Base-by-base conservation (phyloP, 805 yeast species). In the Metschnikowia similis region DNA sequence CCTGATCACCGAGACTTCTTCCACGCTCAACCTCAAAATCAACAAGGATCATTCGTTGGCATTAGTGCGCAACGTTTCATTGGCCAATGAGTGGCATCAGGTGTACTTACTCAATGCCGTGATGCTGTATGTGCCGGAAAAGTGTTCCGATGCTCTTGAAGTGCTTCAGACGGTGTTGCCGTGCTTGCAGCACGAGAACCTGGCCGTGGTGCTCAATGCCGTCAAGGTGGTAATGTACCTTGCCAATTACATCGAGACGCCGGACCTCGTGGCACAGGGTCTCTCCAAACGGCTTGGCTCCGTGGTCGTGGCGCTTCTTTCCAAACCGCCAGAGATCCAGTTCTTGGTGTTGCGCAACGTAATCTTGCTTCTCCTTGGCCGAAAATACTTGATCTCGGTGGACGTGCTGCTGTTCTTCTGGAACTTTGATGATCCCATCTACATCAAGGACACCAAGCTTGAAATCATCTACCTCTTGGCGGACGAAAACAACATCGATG, bases 391-490 rank as follows among this genome's bases (percentile, higher is more conserved):
- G 49, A 66, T 83, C 37, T 66, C 73, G 27, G 71, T 87, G 48
- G 94, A 87, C 54, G 89, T 88, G n/a, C 80, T 82, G 47, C 80
- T 82, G 69, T 89, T 91, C 62, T 90, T 89, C 66, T 85, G 94
- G 67, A 83, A 82, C 51, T 87, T 81, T 59, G 85, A 87, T 63
- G 97, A 91, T 64, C 94, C 96, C 1, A 81, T 87, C 21, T 92
- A 88, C 64, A 83, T 92, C 62, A 89, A 90, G 64, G 92, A 89
- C 59, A 87, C 97, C 5, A 92, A 92, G 61, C 71, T 92, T 41
- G 97, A 92, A 63, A 85, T 94, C 51, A 82, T 92, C 21, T 88
- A 87, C 58, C 71, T 89, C 35, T 70, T 92, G 42, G 95, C 97
- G 1, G 78, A 82, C 59, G 83, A 81, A 47, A 55, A 65, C 8